Evolutionary conservation across 2,329 filamentous ascomycete genomes (phyloP), one percentile per base, ranked within the genome.

Genomic region (Colletotrichum gloeosporioides): DNA sequence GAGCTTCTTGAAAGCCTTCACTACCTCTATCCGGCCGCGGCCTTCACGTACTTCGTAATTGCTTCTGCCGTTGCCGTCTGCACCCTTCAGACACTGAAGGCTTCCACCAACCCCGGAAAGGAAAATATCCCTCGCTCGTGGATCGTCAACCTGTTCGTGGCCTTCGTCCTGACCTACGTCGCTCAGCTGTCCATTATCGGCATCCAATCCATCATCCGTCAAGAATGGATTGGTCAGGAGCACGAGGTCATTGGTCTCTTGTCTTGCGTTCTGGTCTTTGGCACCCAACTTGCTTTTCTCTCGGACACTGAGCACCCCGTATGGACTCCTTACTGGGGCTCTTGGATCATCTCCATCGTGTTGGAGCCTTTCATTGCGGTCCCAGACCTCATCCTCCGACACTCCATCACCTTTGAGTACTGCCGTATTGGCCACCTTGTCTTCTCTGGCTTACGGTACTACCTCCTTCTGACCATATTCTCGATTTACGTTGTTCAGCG

Each of bases 251-350:
- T 95, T 70, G 90, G 92, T 70, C 85, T 90, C 49, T 84, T 94
- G 31, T 90, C 92, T 2, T 93, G 91, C 71, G 86, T 92, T 62
- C 83, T 95, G 32, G 87, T 92, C n/a, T 95, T 93, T 82, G 89
- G 91, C 5, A 88, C 93, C 16, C 87, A 93, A 78, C 85, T 92
- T 75, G 87, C 90, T 55, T 88, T 87, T 25, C 86, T 94, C 16
- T 84, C 87, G 4, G 89, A 91, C 69, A 85, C 86, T 22, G 81
- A 86, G 34, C 86, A 87, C 68, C 87, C 88, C 4, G 87, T 91
- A 12, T 93, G 92, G 88, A 92, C 93, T 78, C 92, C 93, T 0
- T 92, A 92, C 77, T 90, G 90, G 77, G 92, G 92, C 22, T 90
- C 91, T 15, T 94, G 93, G 88, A 78, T 90, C 34, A 82, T 94